Evolutionary conservation across 306 rosid species (phyloP).

Genomic region (Glycine tomentella): DNA sequence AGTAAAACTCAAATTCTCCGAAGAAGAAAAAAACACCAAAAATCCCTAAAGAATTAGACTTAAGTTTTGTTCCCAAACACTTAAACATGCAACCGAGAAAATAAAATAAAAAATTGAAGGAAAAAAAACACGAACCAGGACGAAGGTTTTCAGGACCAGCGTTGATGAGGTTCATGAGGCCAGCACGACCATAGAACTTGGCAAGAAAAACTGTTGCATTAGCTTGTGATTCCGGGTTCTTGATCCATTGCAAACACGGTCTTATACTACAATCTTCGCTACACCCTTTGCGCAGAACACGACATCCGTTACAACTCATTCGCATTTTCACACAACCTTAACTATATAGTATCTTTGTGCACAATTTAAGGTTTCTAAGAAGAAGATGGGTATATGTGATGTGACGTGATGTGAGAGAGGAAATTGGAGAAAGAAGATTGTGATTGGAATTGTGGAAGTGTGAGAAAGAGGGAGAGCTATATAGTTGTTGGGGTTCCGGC

Average conservation of each 20-base stretch:
- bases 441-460: not conserved
- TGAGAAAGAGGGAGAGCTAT: slow-evolving; percentile 25
- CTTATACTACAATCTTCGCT: slow-evolving; percentile 89
- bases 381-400: not conserved
- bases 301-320: slow-evolving; percentile 95
- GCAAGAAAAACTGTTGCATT: slow-evolving; percentile 95
- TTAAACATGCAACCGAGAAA: not conserved
- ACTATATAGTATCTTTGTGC: no score
- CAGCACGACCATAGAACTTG: slow-evolving; percentile 98
- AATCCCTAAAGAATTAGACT: no score
- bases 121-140: slow-evolving; percentile 55
- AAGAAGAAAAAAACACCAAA: not conserved
- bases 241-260: slow-evolving; percentile 92
- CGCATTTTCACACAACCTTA: slow-evolving; percentile 63
- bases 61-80: not conserved
- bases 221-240: slow-evolving; percentile 82
- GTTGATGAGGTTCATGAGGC: slow-evolving; percentile 91
- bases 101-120: not conserved
- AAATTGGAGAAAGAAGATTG: not conserved
- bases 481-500: slow-evolving; percentile 39
- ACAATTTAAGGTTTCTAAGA: not conserved
- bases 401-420: not conserved
- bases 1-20: not conserved
- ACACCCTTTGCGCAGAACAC: slow-evolving; percentile 89
- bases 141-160: slow-evolving; percentile 87